Evolutionary conservation across 2,329 filamentous ascomycete species (phyloP), one percentile per base, ranked within the genome.

Genomic region (Exophiala spinifera): DNA sequence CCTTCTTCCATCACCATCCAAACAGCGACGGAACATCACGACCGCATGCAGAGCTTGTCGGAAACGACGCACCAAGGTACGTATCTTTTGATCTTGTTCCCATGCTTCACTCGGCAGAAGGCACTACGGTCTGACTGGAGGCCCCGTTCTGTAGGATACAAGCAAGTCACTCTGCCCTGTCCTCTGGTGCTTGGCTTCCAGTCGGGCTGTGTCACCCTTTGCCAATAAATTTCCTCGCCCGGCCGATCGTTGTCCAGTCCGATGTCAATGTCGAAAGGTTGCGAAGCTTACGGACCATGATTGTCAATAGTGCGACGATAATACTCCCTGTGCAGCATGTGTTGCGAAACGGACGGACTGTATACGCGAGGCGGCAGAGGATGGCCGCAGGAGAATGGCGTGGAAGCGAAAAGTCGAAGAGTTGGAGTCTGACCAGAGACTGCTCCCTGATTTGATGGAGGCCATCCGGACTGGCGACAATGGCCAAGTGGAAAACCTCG

Each of bases 321-420:
- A 56, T 15, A 51, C 43, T 7, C 54, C 54, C 20, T 56, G 54
- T 42, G 42, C 49, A 17, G 46, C 46, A 19, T 53, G 54, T 48
- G 33, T 49, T 4, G 25, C 23, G 21, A 56, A 47, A 25, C 14
- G 42, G n/a, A 46, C 49, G 11, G 49, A 49, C 23, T 56, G 54
- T 43, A 28, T 46, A 4, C 46, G 46, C 25, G 54, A 53, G 42
- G 39, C 39, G 13, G 54, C 17, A 31, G 49, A 53, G 40, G 49
- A 56, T 46, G 44, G 49, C 19, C 49, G 54, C 4, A 25, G 54
- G 15, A 51, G 33, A 42, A 33, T 44, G 15, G 54, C 49, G 21
- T 49, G 49, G 49, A 53, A 56, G 37, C 21, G 54, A 14, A 51
- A 47, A n/a, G 46, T 56, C 20, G 54, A 56, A 42, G 49, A 56